Evolutionary conservation across 2,329 filamentous ascomycete genomes (phyloP), one percentile per base, ranked within the genome.

Genomic region (Ophiocordyceps australis): DNA sequence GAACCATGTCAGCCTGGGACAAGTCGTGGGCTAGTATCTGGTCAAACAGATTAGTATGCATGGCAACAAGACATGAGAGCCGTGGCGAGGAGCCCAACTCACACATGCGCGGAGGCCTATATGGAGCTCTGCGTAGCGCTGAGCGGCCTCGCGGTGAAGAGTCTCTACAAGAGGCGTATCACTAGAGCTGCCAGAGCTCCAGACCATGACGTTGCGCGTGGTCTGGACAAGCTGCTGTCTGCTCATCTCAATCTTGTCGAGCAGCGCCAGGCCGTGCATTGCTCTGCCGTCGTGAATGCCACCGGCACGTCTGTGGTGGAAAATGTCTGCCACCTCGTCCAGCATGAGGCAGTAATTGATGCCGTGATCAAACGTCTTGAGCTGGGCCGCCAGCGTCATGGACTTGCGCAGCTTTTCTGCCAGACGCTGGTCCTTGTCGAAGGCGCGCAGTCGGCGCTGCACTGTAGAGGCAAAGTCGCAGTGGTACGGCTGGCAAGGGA

Each of bases 61-160:
- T n/a, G n/a, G n/a, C n/a, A n/a, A n/a, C n/a, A n/a, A n/a, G n/a
- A n/a, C 13, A 17, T 28, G 7, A 9, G n/a, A 12, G 14, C 15
- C 5, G 18, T 20, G 9, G 17, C 7, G 13, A 5, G 6, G 7
- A 10, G 9, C 14, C 4, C 3, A 10, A 28, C 46, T 38, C 33
- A 52, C 50, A 19, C 32, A 39, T 15, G 36, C 38, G 17, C 50
- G 41, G 17, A 53, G 42, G 1, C 46, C 47, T 30, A 47, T 31
- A 30, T 51, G 40, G 14, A 45, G 41, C 7, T 39, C 35, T 5
- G 28, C 24, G 25, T 48, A 51, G n/a, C 42, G 41, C 17, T 31
- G 27, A 8, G 32, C 33, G 4, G 47, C 35, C 5, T 44, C 38
- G 4, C 33, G 32, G 16, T 52, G 30, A 17, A 53, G 38, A 22